phyloP scores from a whole-genome alignment of 805 yeast species.

The Kluyveromyces lactis region DNA sequence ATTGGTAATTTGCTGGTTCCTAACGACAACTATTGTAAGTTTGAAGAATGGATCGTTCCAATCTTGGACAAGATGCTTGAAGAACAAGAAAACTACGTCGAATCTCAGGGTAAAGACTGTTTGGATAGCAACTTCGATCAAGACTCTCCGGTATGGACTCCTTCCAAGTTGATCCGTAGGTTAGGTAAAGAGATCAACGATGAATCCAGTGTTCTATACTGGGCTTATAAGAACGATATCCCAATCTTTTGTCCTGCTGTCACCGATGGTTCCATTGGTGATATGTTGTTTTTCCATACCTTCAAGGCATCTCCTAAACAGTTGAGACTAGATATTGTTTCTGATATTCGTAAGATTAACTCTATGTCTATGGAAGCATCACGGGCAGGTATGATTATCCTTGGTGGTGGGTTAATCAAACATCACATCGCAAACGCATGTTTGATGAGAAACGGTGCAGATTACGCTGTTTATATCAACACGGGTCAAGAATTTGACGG shows the following conservation, averaged over 20 bases:
- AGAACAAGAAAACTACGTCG: constrained; percentile 72
- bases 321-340: constrained; percentile 83
- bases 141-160: constrained; percentile 74
- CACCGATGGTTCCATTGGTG: constrained; percentile 98
- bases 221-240: constrained; percentile 96
- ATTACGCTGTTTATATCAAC: constrained; percentile 91
- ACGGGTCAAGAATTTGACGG: constrained; percentile 99
- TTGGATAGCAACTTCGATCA: constrained; percentile 43
- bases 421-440: constrained; percentile 98
- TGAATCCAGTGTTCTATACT: constrained; percentile 86
- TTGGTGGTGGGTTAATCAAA: constrained; percentile 94
- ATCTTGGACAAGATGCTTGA: constrained; percentile 76
- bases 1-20: constrained; percentile 96
- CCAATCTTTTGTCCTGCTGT: constrained; percentile 97
- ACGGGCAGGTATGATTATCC: constrained; percentile 88
- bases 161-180: constrained; percentile 85
- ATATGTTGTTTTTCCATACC: constrained; percentile 97
- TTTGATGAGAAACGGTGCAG: constrained; percentile 98
- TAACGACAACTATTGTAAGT: constrained; percentile 93
- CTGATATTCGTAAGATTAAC: constrained; percentile 86
- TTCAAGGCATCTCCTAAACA: constrained; percentile 90
- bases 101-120: constrained; percentile 41
- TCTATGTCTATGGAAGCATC: constrained; percentile 93
- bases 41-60: constrained; percentile 99
- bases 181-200: constrained; percentile 93